Evolutionary conservation across 179 eudicot genomes (phyloP).

Genomic region (Corrigiola litoralis): DNA sequence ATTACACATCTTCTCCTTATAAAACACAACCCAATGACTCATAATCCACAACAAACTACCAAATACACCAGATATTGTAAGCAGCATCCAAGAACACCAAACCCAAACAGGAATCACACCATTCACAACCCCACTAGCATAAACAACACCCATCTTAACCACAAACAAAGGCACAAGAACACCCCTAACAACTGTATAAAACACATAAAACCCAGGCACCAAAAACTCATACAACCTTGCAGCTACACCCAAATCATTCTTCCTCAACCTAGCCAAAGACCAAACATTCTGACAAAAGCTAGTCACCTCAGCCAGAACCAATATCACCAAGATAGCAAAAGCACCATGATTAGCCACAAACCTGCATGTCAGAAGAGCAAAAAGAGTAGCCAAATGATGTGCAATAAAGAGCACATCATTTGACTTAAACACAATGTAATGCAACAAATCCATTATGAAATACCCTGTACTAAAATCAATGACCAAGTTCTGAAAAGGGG

Average conservation of each 20-base stretch:
- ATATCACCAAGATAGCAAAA: conserved; percentile 40
- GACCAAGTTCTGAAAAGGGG: conserved; percentile 42
- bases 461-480: conserved; percentile 64
- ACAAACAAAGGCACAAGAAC: conserved; percentile 55
- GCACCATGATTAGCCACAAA: conserved; percentile 49
- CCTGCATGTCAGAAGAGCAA: conserved; percentile 53
- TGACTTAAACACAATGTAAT: conserved; percentile 58
- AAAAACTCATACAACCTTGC: conserved; percentile 33
- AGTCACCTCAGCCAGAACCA: conserved; percentile 65
- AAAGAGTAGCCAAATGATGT: conserved; percentile 67
- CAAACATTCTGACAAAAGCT: conserved; percentile 63
- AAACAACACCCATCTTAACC: conserved; percentile 40
- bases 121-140: conserved; percentile 37
- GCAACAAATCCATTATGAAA: conserved; percentile 52
- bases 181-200: conserved; percentile 57
- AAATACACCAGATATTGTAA: conserved; percentile 43
- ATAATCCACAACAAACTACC: conserved; percentile 61
- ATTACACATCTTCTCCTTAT: conserved; percentile 19
- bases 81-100: conserved; percentile 70
- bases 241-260: conserved; percentile 32
- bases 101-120: conserved; percentile 57
- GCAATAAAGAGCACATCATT: conserved; percentile 50
- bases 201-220: conserved; percentile 48
- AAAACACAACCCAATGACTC: conserved; percentile 50
- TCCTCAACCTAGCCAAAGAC: conserved; percentile 50